These are phyloP conservation scores for Agastache rugosa DNA, from an alignment of 257 asterid genomes.

Conservation along the genomic window DNA sequence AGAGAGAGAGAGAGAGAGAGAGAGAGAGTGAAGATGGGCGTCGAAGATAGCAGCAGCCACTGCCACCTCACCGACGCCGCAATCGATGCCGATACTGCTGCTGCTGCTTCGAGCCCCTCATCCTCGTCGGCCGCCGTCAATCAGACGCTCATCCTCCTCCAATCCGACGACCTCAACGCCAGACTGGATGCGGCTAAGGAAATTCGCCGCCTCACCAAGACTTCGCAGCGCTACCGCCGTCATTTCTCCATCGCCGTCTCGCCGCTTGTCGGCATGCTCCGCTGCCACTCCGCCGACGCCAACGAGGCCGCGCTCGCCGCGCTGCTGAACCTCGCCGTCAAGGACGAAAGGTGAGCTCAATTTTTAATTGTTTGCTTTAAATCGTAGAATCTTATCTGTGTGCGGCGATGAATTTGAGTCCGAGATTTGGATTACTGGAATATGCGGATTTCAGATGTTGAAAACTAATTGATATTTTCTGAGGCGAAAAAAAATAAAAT, in stretches of 20 bases:
- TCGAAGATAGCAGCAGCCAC: constrained; percentile 34
- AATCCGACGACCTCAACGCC: constrained; percentile 51
- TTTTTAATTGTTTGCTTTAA: background rate
- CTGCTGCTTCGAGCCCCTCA: constrained; percentile 40
- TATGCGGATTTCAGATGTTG: constrained; percentile 17
- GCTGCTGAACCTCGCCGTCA: constrained; percentile 83
- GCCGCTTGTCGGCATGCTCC: constrained; percentile 78
- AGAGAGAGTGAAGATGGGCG: constrained; percentile 42
- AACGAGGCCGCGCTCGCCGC: constrained; percentile 82
- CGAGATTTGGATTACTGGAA: constrained; percentile 7
- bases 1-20: constrained; percentile 33
- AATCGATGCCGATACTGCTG: constrained; percentile 41
- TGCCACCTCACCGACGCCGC: constrained; percentile 30
- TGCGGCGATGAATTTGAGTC: background rate
- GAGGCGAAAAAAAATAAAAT: background rate
- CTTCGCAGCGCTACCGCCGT: constrained; percentile 86
- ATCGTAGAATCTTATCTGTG: background rate
- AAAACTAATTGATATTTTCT: background rate
- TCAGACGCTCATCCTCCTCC: constrained; percentile 61
- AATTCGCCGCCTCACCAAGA: constrained; percentile 85
- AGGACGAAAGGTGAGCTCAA: constrained; percentile 71
- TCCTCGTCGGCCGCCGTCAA: constrained; percentile 43
- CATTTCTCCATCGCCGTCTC: constrained; percentile 68
- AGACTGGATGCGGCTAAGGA: constrained; percentile 79
- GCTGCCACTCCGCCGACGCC: constrained; percentile 50